phyloP scores from a whole-genome alignment of 1,284 basidiomycete species.

The Cutaneotrichosporon cutaneum region DNA sequence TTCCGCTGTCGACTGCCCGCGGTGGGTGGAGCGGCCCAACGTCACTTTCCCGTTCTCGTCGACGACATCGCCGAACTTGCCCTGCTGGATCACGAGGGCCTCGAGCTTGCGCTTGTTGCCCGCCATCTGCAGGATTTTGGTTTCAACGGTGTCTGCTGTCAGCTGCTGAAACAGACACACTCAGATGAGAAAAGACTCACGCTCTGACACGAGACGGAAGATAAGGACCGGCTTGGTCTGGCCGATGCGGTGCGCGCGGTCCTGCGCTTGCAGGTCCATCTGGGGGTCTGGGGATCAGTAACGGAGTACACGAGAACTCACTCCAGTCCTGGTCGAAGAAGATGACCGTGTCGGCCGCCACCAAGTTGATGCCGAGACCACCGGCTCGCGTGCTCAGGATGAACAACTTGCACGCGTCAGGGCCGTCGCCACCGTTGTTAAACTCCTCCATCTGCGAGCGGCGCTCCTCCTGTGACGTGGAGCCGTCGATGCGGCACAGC shows the following conservation, averaged over 20 bases:
- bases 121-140: constrained; percentile 84
- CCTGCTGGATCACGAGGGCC: constrained; percentile 89
- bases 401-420: constrained; percentile 74
- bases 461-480: constrained; percentile 72
- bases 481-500: constrained; percentile 88
- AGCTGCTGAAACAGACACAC: constrained; percentile 14
- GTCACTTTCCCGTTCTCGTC: constrained; percentile 59
- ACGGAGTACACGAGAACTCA: constrained; percentile 54
- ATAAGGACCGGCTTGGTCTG: constrained; percentile 85
- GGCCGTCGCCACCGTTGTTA: constrained; percentile 76
- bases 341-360: constrained; percentile 89
- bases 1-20: constrained; percentile 67
- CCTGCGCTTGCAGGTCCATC: constrained; percentile 95
- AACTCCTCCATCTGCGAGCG: constrained; percentile 80
- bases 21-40: constrained; percentile 37
- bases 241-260: constrained; percentile 91
- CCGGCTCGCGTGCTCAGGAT: constrained; percentile 89
- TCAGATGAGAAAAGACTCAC: constrained; percentile 85
- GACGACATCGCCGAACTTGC: constrained; percentile 67
- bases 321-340: constrained; percentile 94
- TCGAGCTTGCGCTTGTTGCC: constrained; percentile 85
- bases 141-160: constrained; percentile 72
- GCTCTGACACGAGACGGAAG: no score
- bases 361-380: constrained; percentile 87
- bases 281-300: constrained; percentile 68